Percentiles rank a stretch among this genome's conserved stretches.
phyloP scores from a whole-genome alignment of 1,139 yeast species.

The Saccharomyces hybrid region DNA sequence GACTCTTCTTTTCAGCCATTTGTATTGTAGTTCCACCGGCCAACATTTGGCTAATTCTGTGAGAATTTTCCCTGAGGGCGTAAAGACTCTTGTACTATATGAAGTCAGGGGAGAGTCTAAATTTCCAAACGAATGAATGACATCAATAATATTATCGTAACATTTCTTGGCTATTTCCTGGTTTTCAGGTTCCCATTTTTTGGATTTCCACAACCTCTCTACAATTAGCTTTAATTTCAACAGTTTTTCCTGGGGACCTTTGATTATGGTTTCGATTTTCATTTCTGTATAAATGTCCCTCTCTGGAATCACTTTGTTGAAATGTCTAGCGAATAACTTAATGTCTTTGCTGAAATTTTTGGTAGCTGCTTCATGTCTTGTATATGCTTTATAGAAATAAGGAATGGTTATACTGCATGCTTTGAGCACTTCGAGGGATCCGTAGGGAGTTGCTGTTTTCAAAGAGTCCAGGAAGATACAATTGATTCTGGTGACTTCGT shows the following conservation, averaged over 20 bases:
- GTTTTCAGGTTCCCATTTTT: constrained; percentile 28
- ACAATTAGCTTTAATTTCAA: constrained; percentile 62
- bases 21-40: constrained; percentile 83
- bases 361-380: constrained; percentile 88
- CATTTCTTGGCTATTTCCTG: constrained; percentile 36
- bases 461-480: constrained; percentile 75
- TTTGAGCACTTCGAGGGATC: constrained; percentile 64
- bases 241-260: constrained; percentile 60
- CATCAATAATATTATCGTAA: constrained; percentile 49
- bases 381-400: constrained; percentile 84
- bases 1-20: constrained; percentile 81
- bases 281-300: constrained; percentile 42
- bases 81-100: constrained; percentile 59
- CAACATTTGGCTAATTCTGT: constrained; percentile 78
- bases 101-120: constrained; percentile 17
- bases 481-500: constrained; percentile 83
- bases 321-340: constrained; percentile 30
- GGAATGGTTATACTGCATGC: constrained; percentile 80
- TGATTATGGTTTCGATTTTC: constrained; percentile 60
- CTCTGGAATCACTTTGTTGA: constrained; percentile 22
- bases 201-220: constrained; percentile 44
- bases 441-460: constrained; percentile 56
- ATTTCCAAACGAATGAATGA: constrained; percentile 77
- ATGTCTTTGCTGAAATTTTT: constrained; percentile 44
- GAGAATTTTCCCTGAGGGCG: constrained; percentile 83